Conservation (phyloP, 164 flowering plant species). For the Kingdonia uniflora region DNA sequence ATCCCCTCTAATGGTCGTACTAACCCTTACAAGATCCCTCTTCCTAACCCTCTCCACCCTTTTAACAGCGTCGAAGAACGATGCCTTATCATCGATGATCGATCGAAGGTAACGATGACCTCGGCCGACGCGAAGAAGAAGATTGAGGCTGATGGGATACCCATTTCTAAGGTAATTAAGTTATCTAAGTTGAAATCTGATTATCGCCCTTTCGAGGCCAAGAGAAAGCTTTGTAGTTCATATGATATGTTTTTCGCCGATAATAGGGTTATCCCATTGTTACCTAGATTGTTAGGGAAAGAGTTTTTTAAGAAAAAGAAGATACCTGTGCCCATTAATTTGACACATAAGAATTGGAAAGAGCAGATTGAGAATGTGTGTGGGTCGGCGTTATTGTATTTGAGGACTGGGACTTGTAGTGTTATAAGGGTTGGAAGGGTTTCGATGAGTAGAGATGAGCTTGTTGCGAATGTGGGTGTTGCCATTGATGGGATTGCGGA, state of each 20-base stretch:
- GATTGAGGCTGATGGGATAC: slow-evolving; percentile 38
- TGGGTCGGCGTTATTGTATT: slow-evolving; percentile 40
- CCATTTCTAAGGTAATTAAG: slow-evolving; percentile 58
- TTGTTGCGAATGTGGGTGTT: slow-evolving; percentile 52
- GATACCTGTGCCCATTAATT: slow-evolving; percentile 65
- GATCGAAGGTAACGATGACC: slow-evolving; percentile 26
- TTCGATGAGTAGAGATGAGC: slow-evolving; percentile 39
- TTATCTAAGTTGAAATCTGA: slow-evolving; percentile 61
- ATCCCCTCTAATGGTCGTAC: slow-evolving; percentile 50
- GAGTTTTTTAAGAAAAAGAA: slow-evolving; percentile 76
- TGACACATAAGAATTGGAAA: slow-evolving; percentile 61
- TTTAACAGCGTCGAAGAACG: slow-evolving; percentile 23
- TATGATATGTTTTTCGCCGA: slow-evolving; percentile 60
- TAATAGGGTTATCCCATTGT: slow-evolving; percentile 38
- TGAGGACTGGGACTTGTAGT: slow-evolving; percentile 74
- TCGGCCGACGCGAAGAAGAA: slow-evolving; percentile 44
- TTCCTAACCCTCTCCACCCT: slow-evolving; percentile 48
- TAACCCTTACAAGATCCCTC: slow-evolving; percentile 51
- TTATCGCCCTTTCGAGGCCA: slow-evolving; percentile 63
- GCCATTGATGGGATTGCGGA: slow-evolving; percentile 49
- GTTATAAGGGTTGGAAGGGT: slow-evolving; percentile 47
- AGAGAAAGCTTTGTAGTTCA: slow-evolving; percentile 54
- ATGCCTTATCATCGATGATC: slow-evolving; percentile 69
- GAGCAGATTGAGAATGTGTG: slow-evolving; percentile 51
- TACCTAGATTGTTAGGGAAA: slow-evolving; percentile 71